Conservation (phyloP, 768 basidiomycete genomes). For the Dioszegia aurantiaca region DNA sequence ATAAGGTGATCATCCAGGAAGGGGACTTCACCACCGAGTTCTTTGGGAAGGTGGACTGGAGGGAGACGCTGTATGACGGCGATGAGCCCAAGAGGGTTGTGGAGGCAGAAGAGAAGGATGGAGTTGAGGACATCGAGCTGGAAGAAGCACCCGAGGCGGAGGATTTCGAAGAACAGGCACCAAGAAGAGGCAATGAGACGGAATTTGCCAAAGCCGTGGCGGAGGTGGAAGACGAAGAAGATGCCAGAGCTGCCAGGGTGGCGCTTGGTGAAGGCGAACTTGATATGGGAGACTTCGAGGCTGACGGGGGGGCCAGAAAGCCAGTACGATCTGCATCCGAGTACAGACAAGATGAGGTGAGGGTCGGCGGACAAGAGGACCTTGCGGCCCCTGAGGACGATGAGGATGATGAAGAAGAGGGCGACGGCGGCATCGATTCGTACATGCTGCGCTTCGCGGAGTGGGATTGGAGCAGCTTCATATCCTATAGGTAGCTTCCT, state of each 20-base stretch:
- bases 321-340: slow-evolving; percentile 31
- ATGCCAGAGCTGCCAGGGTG: slow-evolving; percentile 73
- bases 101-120: slow-evolving; percentile 23
- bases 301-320: slow-evolving; percentile 22
- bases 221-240: slow-evolving; percentile 83
- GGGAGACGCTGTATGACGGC: slow-evolving; percentile 66
- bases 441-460: slow-evolving; percentile 68
- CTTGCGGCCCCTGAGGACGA: slow-evolving; percentile 51
- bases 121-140: slow-evolving; percentile 39
- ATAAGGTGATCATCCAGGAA: slow-evolving; percentile 85
- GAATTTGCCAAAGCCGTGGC: slow-evolving; percentile 65
- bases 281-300: slow-evolving; percentile 64
- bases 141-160: slow-evolving; percentile 33
- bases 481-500: slow-evolving; percentile 5
- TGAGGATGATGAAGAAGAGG: slow-evolving; percentile 52
- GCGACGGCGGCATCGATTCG: slow-evolving; percentile 71
- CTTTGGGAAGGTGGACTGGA: slow-evolving; percentile 67
- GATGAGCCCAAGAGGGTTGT: slow-evolving; percentile 5
- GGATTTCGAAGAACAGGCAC: slow-evolving; percentile 23
- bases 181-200: slow-evolving; percentile 35
- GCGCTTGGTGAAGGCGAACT: slow-evolving; percentile 78
- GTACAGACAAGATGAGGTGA: slow-evolving; percentile 45
- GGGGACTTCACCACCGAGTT: slow-evolving; percentile 69
- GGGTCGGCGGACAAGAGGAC: slow-evolving; percentile 12
- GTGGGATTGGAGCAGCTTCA: slow-evolving; percentile 50